These are phyloP conservation scores for Dryadomyces quercus-mongolicae DNA, from an alignment of 2,329 filamentous ascomycete species.

Conservation along the genomic window DNA sequence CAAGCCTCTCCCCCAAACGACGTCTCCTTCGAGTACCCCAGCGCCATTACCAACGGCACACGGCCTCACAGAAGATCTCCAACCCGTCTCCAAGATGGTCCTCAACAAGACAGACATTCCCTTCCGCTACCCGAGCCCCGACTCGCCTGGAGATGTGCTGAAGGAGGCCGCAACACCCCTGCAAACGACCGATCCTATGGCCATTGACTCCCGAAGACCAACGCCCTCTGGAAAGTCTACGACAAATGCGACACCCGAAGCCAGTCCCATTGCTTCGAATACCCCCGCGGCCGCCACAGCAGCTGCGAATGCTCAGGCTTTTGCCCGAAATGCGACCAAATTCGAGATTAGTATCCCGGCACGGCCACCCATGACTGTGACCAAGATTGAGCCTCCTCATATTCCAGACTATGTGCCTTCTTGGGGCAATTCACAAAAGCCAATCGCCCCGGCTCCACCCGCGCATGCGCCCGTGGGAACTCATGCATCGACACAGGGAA, in stretches of 20 bases:
- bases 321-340: constrained; percentile 23
- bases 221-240: constrained; percentile 14
- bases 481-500: not conserved
- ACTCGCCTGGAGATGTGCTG: constrained; percentile 14
- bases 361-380: constrained; percentile 2
- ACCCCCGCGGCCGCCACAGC: not conserved
- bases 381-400: not conserved
- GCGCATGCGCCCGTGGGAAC: not conserved
- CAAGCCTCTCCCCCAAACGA: constrained; percentile 30
- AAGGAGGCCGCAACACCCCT: constrained; percentile 4
- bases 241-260: constrained; percentile 2
- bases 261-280: constrained; percentile 11
- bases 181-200: constrained; percentile 17
- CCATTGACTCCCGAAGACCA: constrained; percentile 9
- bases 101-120: constrained; percentile 28
- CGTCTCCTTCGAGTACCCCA: constrained; percentile 12
- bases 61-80: constrained; percentile 28
- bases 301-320: constrained; percentile 16
- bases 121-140: constrained; percentile 27
- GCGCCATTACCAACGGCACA: constrained; percentile 15
- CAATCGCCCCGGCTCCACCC: not conserved
- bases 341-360: constrained; percentile 36
- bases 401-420: not conserved
- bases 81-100: constrained; percentile 38
- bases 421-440: not conserved